Percentiles rank a stretch among this genome's conserved stretches.
Evolutionary conservation across 2,329 filamentous ascomycete genomes (phyloP).

Genomic region (Aulographum hederae): DNA sequence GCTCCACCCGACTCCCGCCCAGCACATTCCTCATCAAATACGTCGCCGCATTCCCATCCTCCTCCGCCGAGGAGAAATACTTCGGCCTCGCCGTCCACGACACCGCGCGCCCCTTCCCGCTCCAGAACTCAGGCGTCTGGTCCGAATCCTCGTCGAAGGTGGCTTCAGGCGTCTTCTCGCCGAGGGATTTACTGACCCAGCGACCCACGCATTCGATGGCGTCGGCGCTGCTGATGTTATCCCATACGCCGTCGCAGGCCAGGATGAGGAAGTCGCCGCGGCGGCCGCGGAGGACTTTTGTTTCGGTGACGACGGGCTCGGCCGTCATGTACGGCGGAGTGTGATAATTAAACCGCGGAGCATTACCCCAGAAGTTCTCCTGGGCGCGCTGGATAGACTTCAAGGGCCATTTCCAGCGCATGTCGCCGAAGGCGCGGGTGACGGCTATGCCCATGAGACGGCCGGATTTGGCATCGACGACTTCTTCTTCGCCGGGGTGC

Average conservation of each 20-base stretch:
- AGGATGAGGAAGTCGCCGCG: slow-evolving; percentile 43
- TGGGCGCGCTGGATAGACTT: slow-evolving; percentile 27
- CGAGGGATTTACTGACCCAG: slow-evolving; percentile 26
- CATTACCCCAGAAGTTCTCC: slow-evolving; percentile 30
- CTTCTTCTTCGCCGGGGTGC: slow-evolving; percentile 45
- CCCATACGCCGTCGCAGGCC: slow-evolving; percentile 50
- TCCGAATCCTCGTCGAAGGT: slow-evolving; percentile 13
- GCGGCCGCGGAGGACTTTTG: slow-evolving; percentile 24
- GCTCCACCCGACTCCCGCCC: slow-evolving; percentile 24
- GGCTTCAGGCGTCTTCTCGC: neutral
- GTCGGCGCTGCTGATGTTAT: slow-evolving; percentile 36
- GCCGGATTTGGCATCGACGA: slow-evolving; percentile 32
- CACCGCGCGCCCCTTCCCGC: slow-evolving; percentile 17
- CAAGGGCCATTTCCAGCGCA: slow-evolving; percentile 47
- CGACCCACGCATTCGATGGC: slow-evolving; percentile 37
- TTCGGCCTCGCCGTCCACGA: slow-evolving; percentile 23
- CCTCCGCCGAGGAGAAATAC: slow-evolving; percentile 30
- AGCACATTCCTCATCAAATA: slow-evolving; percentile 34
- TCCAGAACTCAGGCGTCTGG: slow-evolving; percentile 14
- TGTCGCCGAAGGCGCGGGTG: slow-evolving; percentile 50
- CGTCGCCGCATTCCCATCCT: slow-evolving; percentile 27
- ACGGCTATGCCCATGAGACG: slow-evolving; percentile 43
- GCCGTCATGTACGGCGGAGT: slow-evolving; percentile 52
- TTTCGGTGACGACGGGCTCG: slow-evolving; percentile 44
- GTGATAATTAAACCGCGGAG: slow-evolving; percentile 23